Base-by-base conservation (phyloP, 2,329 filamentous ascomycete genomes). In the Aspergillus oerlinghausenensis region DNA sequence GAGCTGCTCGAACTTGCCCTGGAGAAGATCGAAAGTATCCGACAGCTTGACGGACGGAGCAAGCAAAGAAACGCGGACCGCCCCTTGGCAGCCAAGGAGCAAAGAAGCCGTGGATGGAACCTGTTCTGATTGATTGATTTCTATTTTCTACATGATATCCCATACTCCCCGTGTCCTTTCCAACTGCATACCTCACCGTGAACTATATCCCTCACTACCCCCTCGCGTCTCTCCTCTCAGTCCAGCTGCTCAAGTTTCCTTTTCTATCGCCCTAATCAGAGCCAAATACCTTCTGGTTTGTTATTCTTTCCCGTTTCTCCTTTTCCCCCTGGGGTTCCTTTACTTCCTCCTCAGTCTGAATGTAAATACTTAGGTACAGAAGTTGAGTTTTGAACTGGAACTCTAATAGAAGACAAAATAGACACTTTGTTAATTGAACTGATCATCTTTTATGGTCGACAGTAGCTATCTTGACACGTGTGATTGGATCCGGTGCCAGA, bases 1-100 rank as follows among this genome's bases (percentile, higher is more conserved):
- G 92, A 97, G 68, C 80, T 97, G 57, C 82, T 99, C 4, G 93
- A 99, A 77, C 80, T 97, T 55, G 94, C 96, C 4, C 80, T 99
- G 29, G 88, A 91, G 71, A 97, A 99, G 81, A 97, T 99, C 84
- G 92, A 97, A 72, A 88, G 90, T 56, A 76, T 99, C 66, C 82
- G 90, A 57, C 88, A 92, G 67, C 79, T 99, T 8, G 92, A 97
- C 68, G 87, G 88, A 9, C 80, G 88, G 54, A 88, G 88, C 63
- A 85, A 86, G 68, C 80, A 84, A 29, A 77, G 79, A 21, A 69
- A 66, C 51, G 65, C 68, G 53, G 69, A 78, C 43, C 71, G 74
- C 40, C 67, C 70, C 25, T 65, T 70, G 53, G 66, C 65, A 55
- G 60, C 61, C 26, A 72, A 71, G 51, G 74, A 75, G 57, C 70